Evolutionary conservation across 2,329 filamentous ascomycete species (phyloP), one percentile per base, ranked within the genome.

Genomic region (Colletotrichum liaoningense): DNA sequence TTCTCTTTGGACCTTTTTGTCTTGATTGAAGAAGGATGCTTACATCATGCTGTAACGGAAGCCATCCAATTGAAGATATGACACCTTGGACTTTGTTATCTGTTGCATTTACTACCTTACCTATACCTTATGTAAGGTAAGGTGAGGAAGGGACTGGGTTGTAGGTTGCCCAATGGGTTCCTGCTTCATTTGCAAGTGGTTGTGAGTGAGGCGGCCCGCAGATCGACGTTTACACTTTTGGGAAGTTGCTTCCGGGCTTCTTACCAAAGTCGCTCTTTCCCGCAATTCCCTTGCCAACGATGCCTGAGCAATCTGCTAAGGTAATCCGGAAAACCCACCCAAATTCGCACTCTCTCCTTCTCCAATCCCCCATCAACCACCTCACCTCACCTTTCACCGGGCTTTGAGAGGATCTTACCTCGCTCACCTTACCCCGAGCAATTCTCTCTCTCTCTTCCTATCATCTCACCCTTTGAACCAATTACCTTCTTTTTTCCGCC

Each of bases 261-360:
- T 54, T 26, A 24, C 52, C n/a, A 52, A 63, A 22, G 46, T 38
- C 52, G 46, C 46, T 24, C 46, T 24, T 54, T 54, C 7, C 60
- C 28, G n/a, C 30, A 54, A 9, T 60, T 35, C 55, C 68, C 55
- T 58, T 35, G 55, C 42, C 46, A 7, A 26, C 22, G 52, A 65
- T 65, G 54, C 57, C 69, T 49, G 42, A 69, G 54, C 63, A 35
- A 28, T 38, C 38, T 54, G 69, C 64, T 69, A 63, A 65, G 69
- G 69, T 69, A 72, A 65, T 63, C 60, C 60, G 60, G 60, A 63
- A 56, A 69, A 69, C 33, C 69, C 24, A 28, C 54, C 66, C 66
- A 59, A 59, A 57, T 56, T 59, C 59, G 22, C 64, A 30, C 19
- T 67, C 63, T 67, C 24, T 26, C 38, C 6, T 42, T 42, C 55